These are phyloP conservation scores for Puccinia brachypodii DNA, from an alignment of 1,284 basidiomycete species.

Conservation along the genomic window DNA sequence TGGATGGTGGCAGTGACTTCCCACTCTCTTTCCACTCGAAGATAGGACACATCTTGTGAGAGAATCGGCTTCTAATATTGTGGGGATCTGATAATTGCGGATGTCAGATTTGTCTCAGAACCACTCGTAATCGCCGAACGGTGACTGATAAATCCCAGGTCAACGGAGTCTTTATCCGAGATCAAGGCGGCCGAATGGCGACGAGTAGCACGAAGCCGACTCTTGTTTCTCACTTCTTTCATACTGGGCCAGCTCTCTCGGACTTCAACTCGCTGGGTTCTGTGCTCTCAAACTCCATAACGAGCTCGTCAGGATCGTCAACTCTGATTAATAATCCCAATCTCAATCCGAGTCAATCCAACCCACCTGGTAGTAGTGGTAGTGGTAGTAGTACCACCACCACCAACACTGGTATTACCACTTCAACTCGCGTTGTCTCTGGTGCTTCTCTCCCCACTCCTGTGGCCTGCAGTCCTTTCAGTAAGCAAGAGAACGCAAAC, in stretches of 20 bases:
- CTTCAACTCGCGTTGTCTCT: conserved; percentile 8
- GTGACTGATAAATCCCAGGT: too few species aligned
- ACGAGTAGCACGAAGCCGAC: conserved; percentile 21
- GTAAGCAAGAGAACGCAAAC: conserved; percentile 12
- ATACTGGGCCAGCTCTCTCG: conserved; percentile 34
- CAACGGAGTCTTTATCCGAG: background rate
- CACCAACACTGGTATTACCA: background rate
- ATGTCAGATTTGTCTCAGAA: too few species aligned
- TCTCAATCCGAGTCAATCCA: background rate
- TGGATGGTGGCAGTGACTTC: too few species aligned
- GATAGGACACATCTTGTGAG: too few species aligned
- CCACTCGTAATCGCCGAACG: too few species aligned
- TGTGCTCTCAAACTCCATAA: conserved; percentile 7
- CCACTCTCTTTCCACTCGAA: too few species aligned
- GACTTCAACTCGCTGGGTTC: conserved; percentile 42
- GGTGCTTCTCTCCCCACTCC: conserved; percentile 7
- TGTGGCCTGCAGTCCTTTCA: conserved; percentile 34
- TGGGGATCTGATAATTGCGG: too few species aligned
- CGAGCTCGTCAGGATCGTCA: background rate
- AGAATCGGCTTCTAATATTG: too few species aligned
- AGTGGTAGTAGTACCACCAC: background rate
- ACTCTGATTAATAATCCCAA: background rate
- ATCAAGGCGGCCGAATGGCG: background rate
- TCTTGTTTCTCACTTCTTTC: conserved; percentile 39
- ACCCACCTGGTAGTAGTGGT: background rate